Evolutionary conservation across 495 filamentous ascomycete species (phyloP).

Genomic region (Penicillium chermesinum): DNA sequence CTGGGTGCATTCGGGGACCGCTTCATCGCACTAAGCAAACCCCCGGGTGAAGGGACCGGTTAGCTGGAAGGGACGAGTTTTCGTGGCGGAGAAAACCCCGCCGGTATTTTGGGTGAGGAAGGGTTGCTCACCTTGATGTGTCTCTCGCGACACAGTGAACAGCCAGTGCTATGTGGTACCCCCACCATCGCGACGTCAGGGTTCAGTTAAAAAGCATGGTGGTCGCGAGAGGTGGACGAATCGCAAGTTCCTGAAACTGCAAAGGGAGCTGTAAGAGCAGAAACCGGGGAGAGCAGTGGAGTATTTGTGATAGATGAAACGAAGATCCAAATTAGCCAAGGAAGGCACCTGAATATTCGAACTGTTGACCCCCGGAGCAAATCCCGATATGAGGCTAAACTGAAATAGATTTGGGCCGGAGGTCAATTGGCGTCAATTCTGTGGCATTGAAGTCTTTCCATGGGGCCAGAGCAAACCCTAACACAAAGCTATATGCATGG

Average conservation of each 20-base stretch:
- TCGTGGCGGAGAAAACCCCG: too few species aligned
- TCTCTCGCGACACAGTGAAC: conserved; percentile 32
- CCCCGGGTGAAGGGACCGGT: not conserved
- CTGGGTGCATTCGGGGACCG: conserved; percentile 30
- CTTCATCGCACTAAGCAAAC: conserved; percentile 29
- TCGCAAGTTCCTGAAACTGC: not conserved
- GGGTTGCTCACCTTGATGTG: conserved; percentile 29
- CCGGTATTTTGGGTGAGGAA: not conserved
- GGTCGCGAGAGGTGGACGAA: not conserved
- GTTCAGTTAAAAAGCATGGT: conserved; percentile 10
- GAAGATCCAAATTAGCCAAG: not conserved
- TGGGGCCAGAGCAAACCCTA: too few species aligned
- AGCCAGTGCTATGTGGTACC: conserved; percentile 37
- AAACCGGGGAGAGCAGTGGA: not conserved
- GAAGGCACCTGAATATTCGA: too few species aligned
- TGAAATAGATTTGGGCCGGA: too few species aligned
- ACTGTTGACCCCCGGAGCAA: too few species aligned
- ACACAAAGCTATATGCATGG: too few species aligned
- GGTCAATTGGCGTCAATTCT: too few species aligned
- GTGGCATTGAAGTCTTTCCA: too few species aligned
- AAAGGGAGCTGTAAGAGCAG: not conserved
- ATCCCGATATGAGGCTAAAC: too few species aligned
- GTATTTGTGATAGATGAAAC: not conserved
- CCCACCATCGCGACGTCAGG: conserved; percentile 26
- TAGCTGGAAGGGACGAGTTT: not conserved